A percentile compares a stretch with the other conserved stretches of the same genome.
phyloP scores from a whole-genome alignment of 2,329 filamentous ascomycete genomes.

The Cercospora zeae-maydis region DNA sequence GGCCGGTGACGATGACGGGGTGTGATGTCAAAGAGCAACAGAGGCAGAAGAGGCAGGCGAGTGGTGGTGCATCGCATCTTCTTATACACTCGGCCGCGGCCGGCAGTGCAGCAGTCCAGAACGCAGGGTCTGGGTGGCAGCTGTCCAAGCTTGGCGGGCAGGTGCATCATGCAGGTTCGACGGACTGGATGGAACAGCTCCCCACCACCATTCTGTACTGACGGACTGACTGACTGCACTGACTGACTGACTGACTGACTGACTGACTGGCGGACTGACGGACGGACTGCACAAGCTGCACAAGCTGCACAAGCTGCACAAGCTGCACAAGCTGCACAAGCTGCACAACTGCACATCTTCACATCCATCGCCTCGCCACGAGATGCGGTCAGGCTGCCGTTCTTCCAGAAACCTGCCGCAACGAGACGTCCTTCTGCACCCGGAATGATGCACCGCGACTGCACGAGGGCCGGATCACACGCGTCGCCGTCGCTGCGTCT shows the following conservation, averaged over 20 bases:
- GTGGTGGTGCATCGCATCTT: neutral
- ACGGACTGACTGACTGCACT: too few species aligned
- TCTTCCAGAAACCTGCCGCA: constrained; percentile 9
- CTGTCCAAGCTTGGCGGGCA: neutral
- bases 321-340: too few species aligned
- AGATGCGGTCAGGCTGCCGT: neutral
- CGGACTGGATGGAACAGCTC: neutral
- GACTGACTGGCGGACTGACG: too few species aligned
- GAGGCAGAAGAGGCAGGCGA: neutral
- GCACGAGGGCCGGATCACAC: neutral
- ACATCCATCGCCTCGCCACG: neutral
- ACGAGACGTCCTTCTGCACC: neutral
- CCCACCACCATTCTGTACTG: neutral
- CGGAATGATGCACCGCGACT: neutral
- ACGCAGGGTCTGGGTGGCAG: constrained; percentile 1
- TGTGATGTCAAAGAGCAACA: neutral
- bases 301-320: too few species aligned
- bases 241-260: too few species aligned
- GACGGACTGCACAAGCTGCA: too few species aligned
- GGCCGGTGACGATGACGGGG: neutral
- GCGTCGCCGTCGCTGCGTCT: constrained; percentile 1
- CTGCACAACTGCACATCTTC: neutral
- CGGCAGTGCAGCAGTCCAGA: constrained; percentile 8
- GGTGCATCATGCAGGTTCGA: constrained; percentile 7
- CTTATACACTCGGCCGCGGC: constrained; percentile 3